Conservation (phyloP, 768 basidiomycete genomes). For the Chiua virens region DNA sequence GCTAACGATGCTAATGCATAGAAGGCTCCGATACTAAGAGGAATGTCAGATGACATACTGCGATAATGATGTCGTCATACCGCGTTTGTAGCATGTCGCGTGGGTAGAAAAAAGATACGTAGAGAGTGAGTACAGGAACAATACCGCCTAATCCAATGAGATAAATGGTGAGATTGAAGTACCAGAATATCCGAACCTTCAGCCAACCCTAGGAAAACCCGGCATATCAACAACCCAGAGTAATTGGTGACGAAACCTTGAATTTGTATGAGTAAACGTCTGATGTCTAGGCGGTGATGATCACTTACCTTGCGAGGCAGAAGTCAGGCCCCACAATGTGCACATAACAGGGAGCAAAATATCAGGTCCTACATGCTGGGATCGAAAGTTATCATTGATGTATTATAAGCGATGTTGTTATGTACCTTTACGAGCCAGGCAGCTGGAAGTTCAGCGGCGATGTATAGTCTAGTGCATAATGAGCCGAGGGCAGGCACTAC, state of each 20-base stretch:
- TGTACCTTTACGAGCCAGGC: constrained; percentile 54
- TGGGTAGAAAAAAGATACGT: constrained; percentile 51
- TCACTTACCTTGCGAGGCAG: constrained; percentile 53
- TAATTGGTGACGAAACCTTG: constrained; percentile 38
- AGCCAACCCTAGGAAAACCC: constrained; percentile 51
- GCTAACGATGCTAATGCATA: constrained; percentile 50
- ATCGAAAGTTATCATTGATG: not conserved
- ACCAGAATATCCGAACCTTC: constrained; percentile 45
- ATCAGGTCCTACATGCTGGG: constrained; percentile 47
- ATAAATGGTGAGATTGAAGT: not conserved
- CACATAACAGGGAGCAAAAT: constrained; percentile 61
- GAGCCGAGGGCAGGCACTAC: not conserved
- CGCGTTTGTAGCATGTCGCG: constrained; percentile 27
- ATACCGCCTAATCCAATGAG: constrained; percentile 45
- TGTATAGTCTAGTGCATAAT: constrained; percentile 40
- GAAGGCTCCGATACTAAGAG: constrained; percentile 36
- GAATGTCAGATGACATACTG: constrained; percentile 1
- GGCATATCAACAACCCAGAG: constrained; percentile 27
- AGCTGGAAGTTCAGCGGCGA: constrained; percentile 57
- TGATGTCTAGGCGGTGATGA: not conserved
- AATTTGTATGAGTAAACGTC: not conserved
- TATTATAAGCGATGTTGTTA: not conserved
- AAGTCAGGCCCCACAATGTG: constrained; percentile 62
- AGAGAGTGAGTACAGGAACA: constrained; percentile 56
- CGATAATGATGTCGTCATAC: not conserved